Percentiles rank a stretch among this genome's conserved stretches.
Conservation (phyloP, 345 rosid genomes). For the Hibiscus trionum region DNA sequence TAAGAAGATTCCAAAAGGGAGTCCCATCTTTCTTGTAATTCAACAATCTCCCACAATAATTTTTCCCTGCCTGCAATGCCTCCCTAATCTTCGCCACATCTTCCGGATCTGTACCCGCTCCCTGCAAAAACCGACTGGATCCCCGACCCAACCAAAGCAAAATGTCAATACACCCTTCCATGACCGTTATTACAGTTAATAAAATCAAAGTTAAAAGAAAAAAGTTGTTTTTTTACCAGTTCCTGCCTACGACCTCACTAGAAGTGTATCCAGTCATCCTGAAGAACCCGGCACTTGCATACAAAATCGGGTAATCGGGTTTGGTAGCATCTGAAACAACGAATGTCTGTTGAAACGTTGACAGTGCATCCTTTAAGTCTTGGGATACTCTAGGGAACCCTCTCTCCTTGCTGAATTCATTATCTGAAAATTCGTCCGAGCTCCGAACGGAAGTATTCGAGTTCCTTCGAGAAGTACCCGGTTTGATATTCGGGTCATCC, state of each 20-base stretch:
- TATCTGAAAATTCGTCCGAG: conserved; percentile 65
- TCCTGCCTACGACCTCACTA: conserved; percentile 84
- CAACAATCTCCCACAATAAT: conserved; percentile 80
- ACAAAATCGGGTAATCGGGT: conserved; percentile 81
- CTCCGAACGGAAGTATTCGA: conserved; percentile 67
- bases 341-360: conserved; percentile 89
- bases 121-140: conserved; percentile 81
- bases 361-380: conserved; percentile 68
- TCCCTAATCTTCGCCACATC: conserved; percentile 74
- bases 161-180: conserved; percentile 9
- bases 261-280: conserved; percentile 95
- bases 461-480: conserved; percentile 41
- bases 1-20: conserved; percentile 93
- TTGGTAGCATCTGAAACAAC: conserved; percentile 94
- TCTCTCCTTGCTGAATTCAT: conserved; percentile 33
- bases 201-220: neutral
- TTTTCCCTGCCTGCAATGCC: conserved; percentile 44
- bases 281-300: conserved; percentile 97
- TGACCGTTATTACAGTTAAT: conserved; percentile 15
- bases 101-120: conserved; percentile 75
- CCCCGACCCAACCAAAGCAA: neutral
- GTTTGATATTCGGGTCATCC: conserved; percentile 41
- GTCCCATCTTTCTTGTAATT: conserved; percentile 94
- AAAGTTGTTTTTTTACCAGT: conserved; percentile 42
- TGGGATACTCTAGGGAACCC: conserved; percentile 72